phyloP scores from a whole-genome alignment of 1,284 basidiomycete genomes.

The Fomitopsis schrenkii region DNA sequence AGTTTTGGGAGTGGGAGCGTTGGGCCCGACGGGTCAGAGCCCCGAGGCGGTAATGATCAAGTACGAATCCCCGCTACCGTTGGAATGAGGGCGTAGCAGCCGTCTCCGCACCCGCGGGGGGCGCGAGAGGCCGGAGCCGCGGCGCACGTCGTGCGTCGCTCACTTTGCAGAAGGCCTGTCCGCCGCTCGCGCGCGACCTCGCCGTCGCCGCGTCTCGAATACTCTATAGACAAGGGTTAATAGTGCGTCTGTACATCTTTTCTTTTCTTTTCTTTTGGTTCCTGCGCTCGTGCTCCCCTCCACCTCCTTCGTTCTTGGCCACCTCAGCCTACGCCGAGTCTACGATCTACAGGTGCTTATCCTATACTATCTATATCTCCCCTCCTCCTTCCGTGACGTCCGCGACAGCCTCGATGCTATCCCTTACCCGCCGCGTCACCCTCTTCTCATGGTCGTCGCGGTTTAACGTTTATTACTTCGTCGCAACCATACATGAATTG shows the following conservation, averaged over 20 bases:
- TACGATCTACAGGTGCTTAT: background rate
- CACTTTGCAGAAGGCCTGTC: background rate
- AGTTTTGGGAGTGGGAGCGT: conserved; percentile 10
- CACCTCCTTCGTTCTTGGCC: background rate
- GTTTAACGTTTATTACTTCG: background rate
- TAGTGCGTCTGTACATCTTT: conserved; percentile 1
- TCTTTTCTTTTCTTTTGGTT: conserved; percentile 4
- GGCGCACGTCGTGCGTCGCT: background rate
- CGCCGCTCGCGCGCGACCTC: background rate
- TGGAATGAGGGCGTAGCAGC: conserved; percentile 27
- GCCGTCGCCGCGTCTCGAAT: background rate
- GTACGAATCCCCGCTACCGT: conserved; percentile 30
- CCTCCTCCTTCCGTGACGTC: background rate
- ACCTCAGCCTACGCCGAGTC: background rate
- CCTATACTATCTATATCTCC: background rate
- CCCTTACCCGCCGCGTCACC: background rate
- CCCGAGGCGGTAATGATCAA: conserved; percentile 23
- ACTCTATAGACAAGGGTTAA: background rate
- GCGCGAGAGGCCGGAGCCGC: background rate
- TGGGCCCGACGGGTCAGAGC: conserved; percentile 7
- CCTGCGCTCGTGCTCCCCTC: background rate
- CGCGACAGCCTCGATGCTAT: background rate
- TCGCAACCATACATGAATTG: background rate
- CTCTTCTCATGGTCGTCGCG: background rate
- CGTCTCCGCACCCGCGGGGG: background rate